Conservation (phyloP, 495 filamentous ascomycete genomes). For the Penicillium malachiteum region DNA sequence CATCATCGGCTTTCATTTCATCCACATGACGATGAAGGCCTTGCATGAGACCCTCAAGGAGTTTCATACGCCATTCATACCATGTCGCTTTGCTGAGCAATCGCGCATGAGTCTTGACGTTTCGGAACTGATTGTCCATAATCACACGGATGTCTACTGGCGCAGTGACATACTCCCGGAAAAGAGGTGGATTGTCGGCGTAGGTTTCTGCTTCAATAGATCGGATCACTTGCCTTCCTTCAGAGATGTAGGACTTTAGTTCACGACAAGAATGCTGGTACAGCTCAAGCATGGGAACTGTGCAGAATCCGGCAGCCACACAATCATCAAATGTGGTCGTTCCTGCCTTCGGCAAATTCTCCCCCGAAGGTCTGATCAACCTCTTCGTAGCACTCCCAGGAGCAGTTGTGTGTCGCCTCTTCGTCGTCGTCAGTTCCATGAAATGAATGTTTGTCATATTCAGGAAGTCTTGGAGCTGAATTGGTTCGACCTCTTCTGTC, state of each 20-base stretch:
- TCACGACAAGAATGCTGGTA: constrained; percentile 96
- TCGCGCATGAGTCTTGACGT: constrained; percentile 88
- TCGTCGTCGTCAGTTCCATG: constrained; percentile 92
- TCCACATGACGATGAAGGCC: constrained; percentile 71
- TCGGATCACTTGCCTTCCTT: constrained; percentile 80
- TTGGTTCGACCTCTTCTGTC: constrained; percentile 56
- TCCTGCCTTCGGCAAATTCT: constrained; percentile 44
- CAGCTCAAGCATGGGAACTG: constrained; percentile 86
- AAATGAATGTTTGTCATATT: constrained; percentile 95
- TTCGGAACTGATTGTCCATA: constrained; percentile 97
- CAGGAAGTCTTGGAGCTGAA: constrained; percentile 88
- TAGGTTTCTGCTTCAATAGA: constrained; percentile 85
- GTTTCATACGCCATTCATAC: constrained; percentile 96
- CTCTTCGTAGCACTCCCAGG: constrained; percentile 51
- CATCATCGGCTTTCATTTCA: constrained; percentile 74
- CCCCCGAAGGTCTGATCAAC: constrained; percentile 30
- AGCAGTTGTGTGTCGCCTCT: constrained; percentile 79
- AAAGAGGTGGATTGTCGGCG: constrained; percentile 84
- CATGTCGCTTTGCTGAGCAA: constrained; percentile 89
- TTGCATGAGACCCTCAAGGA: constrained; percentile 78
- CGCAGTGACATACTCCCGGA: constrained; percentile 88
- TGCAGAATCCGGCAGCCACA: constrained; percentile 87
- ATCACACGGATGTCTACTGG: constrained; percentile 75
- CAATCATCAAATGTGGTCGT: constrained; percentile 64
- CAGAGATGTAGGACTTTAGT: constrained; percentile 89